Evolutionary conservation across 108 stramenopile genomes (phyloP).

Genomic region (Fragilariopsis cylindrus): DNA sequence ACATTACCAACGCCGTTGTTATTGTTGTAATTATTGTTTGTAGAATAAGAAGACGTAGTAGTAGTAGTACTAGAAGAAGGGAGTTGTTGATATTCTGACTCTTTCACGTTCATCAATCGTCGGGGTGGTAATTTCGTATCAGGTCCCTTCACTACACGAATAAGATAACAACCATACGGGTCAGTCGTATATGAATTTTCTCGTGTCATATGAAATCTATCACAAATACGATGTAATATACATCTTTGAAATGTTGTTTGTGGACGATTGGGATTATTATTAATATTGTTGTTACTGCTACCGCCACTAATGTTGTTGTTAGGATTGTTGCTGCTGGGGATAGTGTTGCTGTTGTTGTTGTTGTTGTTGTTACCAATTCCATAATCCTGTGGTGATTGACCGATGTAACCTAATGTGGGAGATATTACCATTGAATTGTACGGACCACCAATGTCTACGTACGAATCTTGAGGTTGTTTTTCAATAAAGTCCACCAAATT

Average conservation of each 20-base stretch:
- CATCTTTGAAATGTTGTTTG: constrained; percentile 88
- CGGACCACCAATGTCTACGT: constrained; percentile 77
- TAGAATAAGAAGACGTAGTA: neutral
- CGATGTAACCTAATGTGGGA: constrained; percentile 20
- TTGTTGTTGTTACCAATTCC: constrained; percentile 20
- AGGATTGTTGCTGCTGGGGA: constrained; percentile 6
- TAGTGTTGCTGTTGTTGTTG: neutral
- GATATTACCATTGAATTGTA: constrained; percentile 53
- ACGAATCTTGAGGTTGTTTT: constrained; percentile 43
- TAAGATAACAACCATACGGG: constrained; percentile 25
- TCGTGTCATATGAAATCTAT: constrained; percentile 81
- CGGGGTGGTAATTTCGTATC: constrained; percentile 31
- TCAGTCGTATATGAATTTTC: constrained; percentile 42
- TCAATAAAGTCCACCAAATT: constrained; percentile 68
- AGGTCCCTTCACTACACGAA: constrained; percentile 36
- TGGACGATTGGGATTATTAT: constrained; percentile 9
- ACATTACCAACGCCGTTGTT: neutral
- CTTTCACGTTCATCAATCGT: constrained; percentile 30
- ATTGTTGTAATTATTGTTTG: neutral
- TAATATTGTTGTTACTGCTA: constrained; percentile 21
- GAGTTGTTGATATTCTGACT: constrained; percentile 8
- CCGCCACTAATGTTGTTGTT: neutral
- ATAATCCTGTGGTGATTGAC: constrained; percentile 10
- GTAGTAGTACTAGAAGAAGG: neutral
- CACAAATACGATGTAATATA: constrained; percentile 86